phyloP scores from a whole-genome alignment of 805 yeast genomes.

The Metschnikowia kunwiensis region DNA sequence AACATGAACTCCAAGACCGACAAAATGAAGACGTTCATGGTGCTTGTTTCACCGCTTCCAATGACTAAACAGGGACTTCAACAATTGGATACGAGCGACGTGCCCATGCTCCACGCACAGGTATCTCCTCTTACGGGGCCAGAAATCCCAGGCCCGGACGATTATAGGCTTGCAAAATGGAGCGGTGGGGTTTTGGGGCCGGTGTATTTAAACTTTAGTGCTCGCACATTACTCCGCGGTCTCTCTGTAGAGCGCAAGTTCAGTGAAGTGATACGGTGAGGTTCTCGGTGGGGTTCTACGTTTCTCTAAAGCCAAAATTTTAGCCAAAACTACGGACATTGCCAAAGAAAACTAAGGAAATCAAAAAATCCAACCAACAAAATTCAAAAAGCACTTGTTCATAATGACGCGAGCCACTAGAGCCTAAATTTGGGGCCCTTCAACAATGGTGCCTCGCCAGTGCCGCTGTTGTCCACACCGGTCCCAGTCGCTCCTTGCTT shows the following conservation, averaged over 20 bases:
- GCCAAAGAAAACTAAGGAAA: too few relatives aligned
- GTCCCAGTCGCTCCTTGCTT: too few relatives aligned
- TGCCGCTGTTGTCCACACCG: too few relatives aligned
- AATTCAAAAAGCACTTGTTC: too few relatives aligned
- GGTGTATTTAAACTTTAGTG: conserved; percentile 37
- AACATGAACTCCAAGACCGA: conserved; percentile 17
- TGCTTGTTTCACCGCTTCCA: conserved; percentile 46
- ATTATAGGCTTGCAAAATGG: conserved; percentile 39
- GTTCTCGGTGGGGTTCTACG: neutral
- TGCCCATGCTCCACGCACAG: conserved; percentile 46
- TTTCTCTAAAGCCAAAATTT: too few relatives aligned
- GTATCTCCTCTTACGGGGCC: conserved; percentile 31
- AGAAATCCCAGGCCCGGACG: conserved; percentile 8
- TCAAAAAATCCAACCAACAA: too few relatives aligned
- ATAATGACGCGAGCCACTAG: too few relatives aligned
- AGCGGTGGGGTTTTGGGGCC: conserved; percentile 33
- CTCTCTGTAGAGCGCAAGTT: conserved; percentile 21
- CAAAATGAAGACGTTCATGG: conserved; percentile 27
- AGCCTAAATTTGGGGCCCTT: too few relatives aligned
- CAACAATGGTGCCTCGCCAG: too few relatives aligned
- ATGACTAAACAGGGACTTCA: conserved; percentile 46
- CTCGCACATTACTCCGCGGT: conserved; percentile 34
- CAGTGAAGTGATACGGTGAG: conserved; percentile 5
- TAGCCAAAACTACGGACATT: too few relatives aligned
- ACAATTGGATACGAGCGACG: conserved; percentile 42